Conservation (phyloP, 2,329 filamentous ascomycete species). For the Arthrobotrys megalospora region DNA sequence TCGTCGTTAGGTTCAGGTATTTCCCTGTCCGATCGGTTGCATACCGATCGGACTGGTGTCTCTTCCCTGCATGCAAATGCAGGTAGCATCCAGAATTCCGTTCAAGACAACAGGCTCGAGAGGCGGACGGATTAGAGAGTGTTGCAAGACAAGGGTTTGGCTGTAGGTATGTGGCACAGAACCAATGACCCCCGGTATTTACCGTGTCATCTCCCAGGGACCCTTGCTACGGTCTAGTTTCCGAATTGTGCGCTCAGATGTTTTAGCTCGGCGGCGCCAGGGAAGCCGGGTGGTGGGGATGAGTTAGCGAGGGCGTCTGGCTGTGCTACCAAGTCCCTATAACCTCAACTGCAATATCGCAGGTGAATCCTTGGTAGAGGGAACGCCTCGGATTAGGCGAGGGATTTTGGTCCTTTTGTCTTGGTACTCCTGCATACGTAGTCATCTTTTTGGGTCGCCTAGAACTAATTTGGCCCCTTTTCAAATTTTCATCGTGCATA, state of each 20-base stretch:
- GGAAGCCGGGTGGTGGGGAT: slow-evolving; percentile 3
- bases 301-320: slow-evolving; percentile 22
- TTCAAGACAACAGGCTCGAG: not conserved
- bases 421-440: slow-evolving; percentile 18
- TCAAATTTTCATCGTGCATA: slow-evolving; percentile 4
- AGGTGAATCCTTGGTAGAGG: slow-evolving; percentile 10
- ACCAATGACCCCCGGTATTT: not conserved
- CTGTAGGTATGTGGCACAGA: slow-evolving; percentile 20
- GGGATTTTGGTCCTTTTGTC: slow-evolving; percentile 13
- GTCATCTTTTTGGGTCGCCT: not conserved
- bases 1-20: slow-evolving; percentile 3
- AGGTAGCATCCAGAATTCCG: not conserved
- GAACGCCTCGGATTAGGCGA: slow-evolving; percentile 28
- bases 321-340: slow-evolving; percentile 8
- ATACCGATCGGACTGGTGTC: slow-evolving; percentile 1
- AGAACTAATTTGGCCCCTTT: not conserved
- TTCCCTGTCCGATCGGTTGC: slow-evolving; percentile 15
- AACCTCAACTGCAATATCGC: slow-evolving; percentile 9
- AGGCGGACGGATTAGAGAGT: slow-evolving; percentile 6
- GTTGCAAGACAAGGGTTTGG: not conserved
- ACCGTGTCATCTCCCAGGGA: slow-evolving; percentile 11
- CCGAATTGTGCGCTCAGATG: slow-evolving; percentile 16
- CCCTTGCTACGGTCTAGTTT: slow-evolving; percentile 10
- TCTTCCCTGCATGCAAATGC: slow-evolving; percentile 2
- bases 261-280: slow-evolving; percentile 2